These are phyloP conservation scores for Epichloe baconii DNA, from an alignment of 2,329 filamentous ascomycete species.

Conservation along the genomic window DNA sequence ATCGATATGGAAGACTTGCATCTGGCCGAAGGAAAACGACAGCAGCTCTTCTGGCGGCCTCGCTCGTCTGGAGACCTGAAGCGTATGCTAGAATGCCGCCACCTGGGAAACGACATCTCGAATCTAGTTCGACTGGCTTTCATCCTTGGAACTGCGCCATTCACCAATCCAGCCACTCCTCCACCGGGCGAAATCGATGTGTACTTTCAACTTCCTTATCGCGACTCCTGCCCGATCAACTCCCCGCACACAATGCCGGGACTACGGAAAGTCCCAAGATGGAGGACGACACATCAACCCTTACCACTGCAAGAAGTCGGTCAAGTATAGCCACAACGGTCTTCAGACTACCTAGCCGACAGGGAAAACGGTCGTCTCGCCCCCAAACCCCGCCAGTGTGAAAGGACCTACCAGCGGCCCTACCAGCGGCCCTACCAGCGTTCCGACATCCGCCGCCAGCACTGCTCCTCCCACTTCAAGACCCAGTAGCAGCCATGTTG, in stretches of 20 bases:
- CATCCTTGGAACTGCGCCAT: slow-evolving; percentile 29
- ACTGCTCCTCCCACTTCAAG: background rate
- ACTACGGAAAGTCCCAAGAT: slow-evolving; percentile 11
- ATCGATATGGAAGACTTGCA: slow-evolving; percentile 31
- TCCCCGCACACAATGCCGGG: slow-evolving; percentile 16
- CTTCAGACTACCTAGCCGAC: slow-evolving; percentile 20
- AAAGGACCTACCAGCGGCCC: slow-evolving; percentile 1
- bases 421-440: background rate
- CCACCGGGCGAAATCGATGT: slow-evolving; percentile 26
- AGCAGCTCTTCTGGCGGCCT: slow-evolving; percentile 26
- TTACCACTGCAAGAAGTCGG: slow-evolving; percentile 16
- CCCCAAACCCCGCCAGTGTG: slow-evolving; percentile 20
- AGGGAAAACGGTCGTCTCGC: slow-evolving; percentile 22
- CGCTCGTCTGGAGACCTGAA: slow-evolving; percentile 30
- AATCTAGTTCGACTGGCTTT: slow-evolving; percentile 30
- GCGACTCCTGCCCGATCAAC: slow-evolving; percentile 23
- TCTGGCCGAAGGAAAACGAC: slow-evolving; percentile 31
- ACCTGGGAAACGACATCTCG: slow-evolving; percentile 27
- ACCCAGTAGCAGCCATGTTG: slow-evolving; percentile 6
- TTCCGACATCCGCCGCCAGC: background rate
- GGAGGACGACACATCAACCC: slow-evolving; percentile 16
- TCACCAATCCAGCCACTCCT: slow-evolving; percentile 21
- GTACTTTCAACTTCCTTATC: slow-evolving; percentile 25
- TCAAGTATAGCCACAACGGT: slow-evolving; percentile 17
- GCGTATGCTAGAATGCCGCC: slow-evolving; percentile 31